Conservation (phyloP, 2,329 filamentous ascomycete genomes). For the Talaromyces sp. region DNA sequence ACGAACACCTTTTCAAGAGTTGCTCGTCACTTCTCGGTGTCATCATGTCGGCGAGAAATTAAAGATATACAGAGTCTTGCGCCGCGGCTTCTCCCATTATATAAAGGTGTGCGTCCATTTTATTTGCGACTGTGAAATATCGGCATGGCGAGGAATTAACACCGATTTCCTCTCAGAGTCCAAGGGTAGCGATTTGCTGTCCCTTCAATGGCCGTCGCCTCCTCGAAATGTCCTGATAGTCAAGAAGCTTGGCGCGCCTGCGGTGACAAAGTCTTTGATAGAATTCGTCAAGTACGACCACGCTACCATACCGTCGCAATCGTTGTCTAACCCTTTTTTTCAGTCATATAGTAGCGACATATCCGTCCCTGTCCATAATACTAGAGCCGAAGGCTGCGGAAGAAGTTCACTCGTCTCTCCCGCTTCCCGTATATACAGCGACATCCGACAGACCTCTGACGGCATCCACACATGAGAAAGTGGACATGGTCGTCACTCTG, state of each 20-base stretch:
- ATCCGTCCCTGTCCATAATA: conserved; percentile 74
- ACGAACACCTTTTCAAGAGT: conserved; percentile 1
- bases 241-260: conserved; percentile 58
- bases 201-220: conserved; percentile 62
- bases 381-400: conserved; percentile 73
- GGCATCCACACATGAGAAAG: conserved; percentile 65
- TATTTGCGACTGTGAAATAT: not conserved
- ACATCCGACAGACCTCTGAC: conserved; percentile 23
- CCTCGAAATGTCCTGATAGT: conserved; percentile 65
- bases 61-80: conserved; percentile 40
- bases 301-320: not conserved
- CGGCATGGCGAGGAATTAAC: not conserved
- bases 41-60: conserved; percentile 36
- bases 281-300: conserved; percentile 49
- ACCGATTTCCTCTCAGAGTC: conserved; percentile 41
- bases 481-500: conserved; percentile 83
- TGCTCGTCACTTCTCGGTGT: conserved; percentile 39
- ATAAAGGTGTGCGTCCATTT: conserved; percentile 50
- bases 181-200: conserved; percentile 55
- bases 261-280: conserved; percentile 52
- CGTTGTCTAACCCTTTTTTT: conserved; percentile 37
- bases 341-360: conserved; percentile 71
- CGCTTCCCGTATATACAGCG: conserved; percentile 66
- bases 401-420: conserved; percentile 63
- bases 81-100: conserved; percentile 55